These are phyloP conservation scores for Prunus mira DNA, from an alignment of 306 rosid genomes.

Conservation along the genomic window DNA sequence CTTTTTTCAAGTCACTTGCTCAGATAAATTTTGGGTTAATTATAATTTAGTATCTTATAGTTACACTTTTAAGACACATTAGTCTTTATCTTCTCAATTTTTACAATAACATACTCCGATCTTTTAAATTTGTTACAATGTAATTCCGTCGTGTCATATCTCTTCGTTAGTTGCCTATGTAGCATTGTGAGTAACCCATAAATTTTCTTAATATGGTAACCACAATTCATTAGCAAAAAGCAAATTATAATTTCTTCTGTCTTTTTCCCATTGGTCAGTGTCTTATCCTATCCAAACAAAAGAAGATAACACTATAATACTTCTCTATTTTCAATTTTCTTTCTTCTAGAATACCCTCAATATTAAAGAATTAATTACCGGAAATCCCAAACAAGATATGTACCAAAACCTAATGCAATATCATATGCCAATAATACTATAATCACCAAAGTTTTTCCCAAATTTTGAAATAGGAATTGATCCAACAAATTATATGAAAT, in stretches of 20 bases:
- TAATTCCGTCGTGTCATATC: rapidly evolving
- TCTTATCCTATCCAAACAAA: neutral
- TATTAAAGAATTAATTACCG: neutral
- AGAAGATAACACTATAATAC: neutral
- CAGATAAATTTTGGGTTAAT: too few species aligned
- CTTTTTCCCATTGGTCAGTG: neutral
- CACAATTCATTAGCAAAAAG: neutral
- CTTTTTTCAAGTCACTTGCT: too few species aligned
- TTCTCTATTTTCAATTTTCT: neutral
- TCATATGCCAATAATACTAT: too few species aligned
- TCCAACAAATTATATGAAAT: too few species aligned
- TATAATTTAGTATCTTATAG: rapidly evolving
- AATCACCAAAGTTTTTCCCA: neutral
- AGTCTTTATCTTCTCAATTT: too few species aligned
- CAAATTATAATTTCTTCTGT: neutral
- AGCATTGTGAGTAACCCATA: too few species aligned
- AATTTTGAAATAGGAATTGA: too few species aligned
- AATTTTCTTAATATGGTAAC: neutral
- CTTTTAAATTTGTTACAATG: too few species aligned
- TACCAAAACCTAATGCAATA: too few species aligned
- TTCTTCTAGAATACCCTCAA: neutral
- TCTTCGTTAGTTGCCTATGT: rapidly evolving
- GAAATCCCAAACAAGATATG: too few species aligned
- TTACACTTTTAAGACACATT: too few species aligned
- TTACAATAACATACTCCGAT: too few species aligned